Evolutionary conservation across 2,329 filamentous ascomycete species (phyloP).

Genomic region (Colletotrichum spinosum): DNA sequence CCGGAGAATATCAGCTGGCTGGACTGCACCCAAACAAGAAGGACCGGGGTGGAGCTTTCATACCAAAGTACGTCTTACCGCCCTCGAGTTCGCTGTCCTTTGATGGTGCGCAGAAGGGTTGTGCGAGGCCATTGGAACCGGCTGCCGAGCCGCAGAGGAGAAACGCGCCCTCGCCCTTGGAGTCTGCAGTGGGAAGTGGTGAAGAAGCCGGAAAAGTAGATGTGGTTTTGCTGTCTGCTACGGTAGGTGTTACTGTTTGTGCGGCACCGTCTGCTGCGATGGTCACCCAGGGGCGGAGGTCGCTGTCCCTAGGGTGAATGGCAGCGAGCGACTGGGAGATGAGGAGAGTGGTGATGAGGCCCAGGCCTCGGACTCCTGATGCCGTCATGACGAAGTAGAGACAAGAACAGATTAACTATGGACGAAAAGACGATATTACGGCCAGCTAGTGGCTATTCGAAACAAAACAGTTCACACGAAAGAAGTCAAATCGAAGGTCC

Average conservation of each 20-base stretch:
- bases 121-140: constrained; percentile 24
- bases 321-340: constrained; percentile 8
- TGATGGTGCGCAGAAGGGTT: constrained; percentile 37
- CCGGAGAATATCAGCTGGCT: constrained; percentile 14
- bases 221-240: constrained; percentile 33
- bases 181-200: constrained; percentile 27
- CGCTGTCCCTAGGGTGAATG: constrained; percentile 26
- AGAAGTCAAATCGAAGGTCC: not conserved
- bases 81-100: constrained; percentile 23
- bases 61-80: constrained; percentile 37
- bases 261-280: constrained; percentile 29
- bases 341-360: constrained; percentile 7
- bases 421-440: constrained; percentile 1
- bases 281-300: constrained; percentile 38
- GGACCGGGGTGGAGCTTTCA: not conserved
- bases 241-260: constrained; percentile 35
- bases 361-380: constrained; percentile 14
- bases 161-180: constrained; percentile 35
- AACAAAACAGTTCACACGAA: constrained; percentile 10
- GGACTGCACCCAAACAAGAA: no score
- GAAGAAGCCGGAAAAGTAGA: constrained; percentile 32
- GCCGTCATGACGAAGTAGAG: constrained; percentile 9
- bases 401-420: not conserved
- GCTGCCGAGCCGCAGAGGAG: constrained; percentile 34
- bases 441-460: constrained; percentile 16